phyloP scores from a whole-genome alignment of 2,329 filamentous ascomycete genomes.

The Botrytis cinerea region DNA sequence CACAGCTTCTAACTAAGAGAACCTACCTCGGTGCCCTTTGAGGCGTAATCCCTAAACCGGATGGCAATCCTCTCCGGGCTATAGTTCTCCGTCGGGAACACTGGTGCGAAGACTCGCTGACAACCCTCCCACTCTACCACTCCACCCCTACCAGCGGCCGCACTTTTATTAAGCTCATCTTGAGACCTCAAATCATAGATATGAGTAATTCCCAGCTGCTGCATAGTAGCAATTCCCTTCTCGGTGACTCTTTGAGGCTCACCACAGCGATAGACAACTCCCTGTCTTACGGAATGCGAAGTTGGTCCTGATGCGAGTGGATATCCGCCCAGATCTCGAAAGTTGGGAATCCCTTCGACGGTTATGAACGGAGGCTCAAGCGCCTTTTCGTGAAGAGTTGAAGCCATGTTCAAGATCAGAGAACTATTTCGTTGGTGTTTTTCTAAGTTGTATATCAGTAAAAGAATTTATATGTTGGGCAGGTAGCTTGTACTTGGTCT shows the following conservation, averaged over 20 bases:
- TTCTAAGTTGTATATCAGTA: neutral
- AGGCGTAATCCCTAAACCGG: constrained; percentile 61
- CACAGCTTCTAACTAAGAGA: neutral
- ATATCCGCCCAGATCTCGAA: constrained; percentile 67
- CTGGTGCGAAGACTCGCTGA: constrained; percentile 60
- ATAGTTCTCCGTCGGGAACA: constrained; percentile 64
- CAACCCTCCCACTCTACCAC: constrained; percentile 54
- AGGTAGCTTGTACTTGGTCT: neutral
- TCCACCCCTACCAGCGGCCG: constrained; percentile 42
- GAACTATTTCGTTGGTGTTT: neutral
- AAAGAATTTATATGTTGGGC: neutral
- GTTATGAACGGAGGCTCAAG: constrained; percentile 51
- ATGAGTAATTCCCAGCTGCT: constrained; percentile 58
- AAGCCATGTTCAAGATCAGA: constrained; percentile 27
- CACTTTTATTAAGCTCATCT: constrained; percentile 55
- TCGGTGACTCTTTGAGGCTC: constrained; percentile 61
- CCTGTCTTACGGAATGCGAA: constrained; percentile 50
- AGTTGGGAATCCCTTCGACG: constrained; percentile 64
- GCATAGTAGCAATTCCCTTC: constrained; percentile 54
- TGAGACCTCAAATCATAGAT: constrained; percentile 70
- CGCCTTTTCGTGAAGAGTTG: neutral
- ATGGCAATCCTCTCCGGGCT: constrained; percentile 62
- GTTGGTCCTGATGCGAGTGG: constrained; percentile 43
- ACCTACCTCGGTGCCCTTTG: constrained; percentile 43
- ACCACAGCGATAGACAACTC: constrained; percentile 66